phyloP scores from a whole-genome alignment of 805 yeast species.

The Starmerella asiatica region DNA sequence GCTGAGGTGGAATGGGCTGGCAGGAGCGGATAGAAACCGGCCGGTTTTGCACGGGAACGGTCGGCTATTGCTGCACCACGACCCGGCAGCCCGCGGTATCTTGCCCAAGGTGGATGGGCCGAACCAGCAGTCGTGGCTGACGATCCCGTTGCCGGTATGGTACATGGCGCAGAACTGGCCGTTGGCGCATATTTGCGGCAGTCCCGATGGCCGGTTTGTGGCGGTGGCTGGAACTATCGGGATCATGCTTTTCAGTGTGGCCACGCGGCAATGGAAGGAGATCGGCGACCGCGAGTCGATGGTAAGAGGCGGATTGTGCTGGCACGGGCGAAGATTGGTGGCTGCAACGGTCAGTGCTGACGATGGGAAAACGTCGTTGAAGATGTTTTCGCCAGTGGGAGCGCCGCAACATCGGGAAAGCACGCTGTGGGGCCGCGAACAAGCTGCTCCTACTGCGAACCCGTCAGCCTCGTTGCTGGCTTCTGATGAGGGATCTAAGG shows the following conservation, averaged over 20 bases:
- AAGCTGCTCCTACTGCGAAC: background rate
- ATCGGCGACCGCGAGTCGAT: slow-evolving; percentile 29
- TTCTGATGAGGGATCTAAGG: background rate
- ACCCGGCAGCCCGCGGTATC: slow-evolving; percentile 26
- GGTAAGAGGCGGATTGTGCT: slow-evolving; percentile 29
- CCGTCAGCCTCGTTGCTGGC: too few relatives aligned
- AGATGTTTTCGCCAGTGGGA: slow-evolving; percentile 28
- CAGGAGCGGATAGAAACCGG: slow-evolving; percentile 24
- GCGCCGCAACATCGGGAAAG: background rate
- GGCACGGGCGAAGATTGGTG: slow-evolving; percentile 28
- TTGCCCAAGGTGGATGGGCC: slow-evolving; percentile 13
- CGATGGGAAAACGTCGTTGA: slow-evolving; percentile 22
- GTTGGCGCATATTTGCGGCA: slow-evolving; percentile 31
- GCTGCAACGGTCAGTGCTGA: slow-evolving; percentile 26
- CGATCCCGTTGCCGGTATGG: slow-evolving; percentile 34
- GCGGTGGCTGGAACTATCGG: slow-evolving; percentile 41
- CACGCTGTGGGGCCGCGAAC: background rate
- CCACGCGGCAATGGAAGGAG: slow-evolving; percentile 36
- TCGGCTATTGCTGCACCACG: slow-evolving; percentile 34
- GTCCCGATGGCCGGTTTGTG: slow-evolving; percentile 36
- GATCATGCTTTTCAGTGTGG: slow-evolving; percentile 32
- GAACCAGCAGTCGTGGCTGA: slow-evolving; percentile 29
- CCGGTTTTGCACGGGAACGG: slow-evolving; percentile 34
- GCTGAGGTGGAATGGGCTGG: slow-evolving; percentile 26
- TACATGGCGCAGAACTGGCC: slow-evolving; percentile 36